phyloP scores from a whole-genome alignment of 2,329 filamentous ascomycete genomes.

The Sporothrix brasiliensis region DNA sequence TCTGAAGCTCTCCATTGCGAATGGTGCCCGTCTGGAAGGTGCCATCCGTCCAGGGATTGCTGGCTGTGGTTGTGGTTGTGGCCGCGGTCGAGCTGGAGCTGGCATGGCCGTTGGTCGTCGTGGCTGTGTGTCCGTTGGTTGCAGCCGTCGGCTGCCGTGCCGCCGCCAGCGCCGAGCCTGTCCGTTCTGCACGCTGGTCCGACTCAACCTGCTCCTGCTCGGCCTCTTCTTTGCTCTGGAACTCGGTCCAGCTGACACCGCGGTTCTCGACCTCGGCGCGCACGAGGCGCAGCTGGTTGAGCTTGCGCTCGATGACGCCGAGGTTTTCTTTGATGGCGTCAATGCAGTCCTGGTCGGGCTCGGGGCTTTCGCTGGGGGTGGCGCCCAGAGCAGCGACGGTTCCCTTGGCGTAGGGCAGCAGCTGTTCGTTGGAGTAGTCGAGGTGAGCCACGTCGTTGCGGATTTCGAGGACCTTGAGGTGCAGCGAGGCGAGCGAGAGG shows the following conservation, averaged over 20 bases:
- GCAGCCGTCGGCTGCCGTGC: slow-evolving; percentile 19
- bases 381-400: slow-evolving; percentile 42
- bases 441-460: slow-evolving; percentile 75
- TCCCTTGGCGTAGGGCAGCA: slow-evolving; percentile 67
- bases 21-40: slow-evolving; percentile 65
- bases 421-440: slow-evolving; percentile 72
- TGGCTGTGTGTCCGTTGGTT: background rate
- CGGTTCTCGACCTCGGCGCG: slow-evolving; percentile 64
- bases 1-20: slow-evolving; percentile 53
- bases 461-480: slow-evolving; percentile 75
- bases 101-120: slow-evolving; percentile 9
- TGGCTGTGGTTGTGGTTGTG: background rate
- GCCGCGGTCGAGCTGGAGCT: background rate
- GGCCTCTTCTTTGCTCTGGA: slow-evolving; percentile 52
- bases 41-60: slow-evolving; percentile 61
- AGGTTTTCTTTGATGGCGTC: slow-evolving; percentile 76
- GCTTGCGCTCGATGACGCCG: slow-evolving; percentile 67
- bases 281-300: slow-evolving; percentile 65
- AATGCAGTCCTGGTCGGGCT: slow-evolving; percentile 69
- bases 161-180: slow-evolving; percentile 6
- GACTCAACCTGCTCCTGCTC: slow-evolving; percentile 32
- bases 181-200: slow-evolving; percentile 27
- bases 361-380: slow-evolving; percentile 33
- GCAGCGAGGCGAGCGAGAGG: slow-evolving; percentile 67
- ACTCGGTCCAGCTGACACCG: slow-evolving; percentile 61